Conservation (phyloP, 352 stramenopile species). For the Sclerospora graminicola region DNA sequence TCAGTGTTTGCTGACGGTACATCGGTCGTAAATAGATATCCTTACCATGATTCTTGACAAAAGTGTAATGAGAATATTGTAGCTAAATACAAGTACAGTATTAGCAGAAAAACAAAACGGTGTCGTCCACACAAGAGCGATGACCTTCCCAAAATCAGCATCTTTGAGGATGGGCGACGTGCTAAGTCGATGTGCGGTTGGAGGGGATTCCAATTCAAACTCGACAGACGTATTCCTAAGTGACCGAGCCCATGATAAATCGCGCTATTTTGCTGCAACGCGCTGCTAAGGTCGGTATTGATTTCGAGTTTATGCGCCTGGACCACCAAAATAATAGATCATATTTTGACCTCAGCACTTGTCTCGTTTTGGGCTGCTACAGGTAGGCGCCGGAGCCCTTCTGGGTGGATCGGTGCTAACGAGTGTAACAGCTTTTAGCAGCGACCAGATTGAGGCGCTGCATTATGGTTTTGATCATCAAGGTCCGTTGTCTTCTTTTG, state of each 20-base stretch:
- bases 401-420: slow-evolving; percentile 70
- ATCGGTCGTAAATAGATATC: no score
- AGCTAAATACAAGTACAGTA: no score
- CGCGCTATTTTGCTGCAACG: slow-evolving; percentile 60
- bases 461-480: slow-evolving; percentile 87
- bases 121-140: slow-evolving; percentile 6
- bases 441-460: slow-evolving; percentile 79
- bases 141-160: slow-evolving; percentile 1
- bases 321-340: slow-evolving; percentile 30
- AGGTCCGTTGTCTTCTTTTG: slow-evolving; percentile 78
- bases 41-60: no score
- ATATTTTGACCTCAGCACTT: slow-evolving; percentile 6
- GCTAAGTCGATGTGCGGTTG: slow-evolving; percentile 16
- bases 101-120: no score
- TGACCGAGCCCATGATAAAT: slow-evolving; percentile 55
- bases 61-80: no score
- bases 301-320: neutral
- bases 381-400: slow-evolving; percentile 60
- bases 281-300: slow-evolving; percentile 51
- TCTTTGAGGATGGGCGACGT: slow-evolving; percentile 5
- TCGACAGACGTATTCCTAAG: slow-evolving; percentile 31
- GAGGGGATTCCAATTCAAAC: slow-evolving; percentile 25
- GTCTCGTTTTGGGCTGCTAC: slow-evolving; percentile 9
- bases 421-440: slow-evolving; percentile 71
- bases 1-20: no score